These are phyloP conservation scores for Aureobasidium sp. DNA, from an alignment of 2,329 filamentous ascomycete species.

Conservation along the genomic window DNA sequence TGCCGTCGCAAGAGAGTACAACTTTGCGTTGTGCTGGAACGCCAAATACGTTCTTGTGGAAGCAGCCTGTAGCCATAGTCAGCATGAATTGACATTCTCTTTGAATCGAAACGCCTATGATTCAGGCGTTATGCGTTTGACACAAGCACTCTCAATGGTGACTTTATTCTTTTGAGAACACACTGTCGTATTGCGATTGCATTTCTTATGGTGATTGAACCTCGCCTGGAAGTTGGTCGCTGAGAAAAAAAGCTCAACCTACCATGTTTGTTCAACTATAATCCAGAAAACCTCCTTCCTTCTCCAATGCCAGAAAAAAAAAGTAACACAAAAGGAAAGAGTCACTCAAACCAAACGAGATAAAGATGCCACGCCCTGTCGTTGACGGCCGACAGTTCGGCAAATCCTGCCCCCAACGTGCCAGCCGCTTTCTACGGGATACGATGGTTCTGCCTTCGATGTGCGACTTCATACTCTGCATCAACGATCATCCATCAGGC, in stretches of 20 bases:
- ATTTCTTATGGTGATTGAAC: no score
- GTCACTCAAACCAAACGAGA: not conserved
- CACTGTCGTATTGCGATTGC: not conserved
- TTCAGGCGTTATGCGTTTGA: not conserved
- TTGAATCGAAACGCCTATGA: not conserved
- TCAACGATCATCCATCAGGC: not conserved
- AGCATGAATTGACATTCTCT: not conserved
- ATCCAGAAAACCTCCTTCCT: not conserved
- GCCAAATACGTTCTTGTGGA: constrained; percentile 5
- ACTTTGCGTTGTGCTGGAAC: constrained; percentile 9
- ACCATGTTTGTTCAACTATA: not conserved
- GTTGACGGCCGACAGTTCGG: not conserved
- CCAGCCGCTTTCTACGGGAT: not conserved
- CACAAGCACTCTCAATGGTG: not conserved
- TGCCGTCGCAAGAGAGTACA: not conserved
- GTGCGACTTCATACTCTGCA: not conserved
- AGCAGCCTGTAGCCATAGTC: not conserved
- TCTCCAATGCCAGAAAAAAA: not conserved
- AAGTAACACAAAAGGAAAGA: not conserved
- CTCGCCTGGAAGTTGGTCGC: not conserved
- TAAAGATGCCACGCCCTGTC: not conserved
- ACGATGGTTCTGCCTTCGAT: not conserved
- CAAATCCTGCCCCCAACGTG: not conserved
- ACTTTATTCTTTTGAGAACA: not conserved
- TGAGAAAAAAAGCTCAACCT: not conserved